Evolutionary conservation across 1,284 basidiomycete species (phyloP).

Genomic region (Leccinum pallidistipes): DNA sequence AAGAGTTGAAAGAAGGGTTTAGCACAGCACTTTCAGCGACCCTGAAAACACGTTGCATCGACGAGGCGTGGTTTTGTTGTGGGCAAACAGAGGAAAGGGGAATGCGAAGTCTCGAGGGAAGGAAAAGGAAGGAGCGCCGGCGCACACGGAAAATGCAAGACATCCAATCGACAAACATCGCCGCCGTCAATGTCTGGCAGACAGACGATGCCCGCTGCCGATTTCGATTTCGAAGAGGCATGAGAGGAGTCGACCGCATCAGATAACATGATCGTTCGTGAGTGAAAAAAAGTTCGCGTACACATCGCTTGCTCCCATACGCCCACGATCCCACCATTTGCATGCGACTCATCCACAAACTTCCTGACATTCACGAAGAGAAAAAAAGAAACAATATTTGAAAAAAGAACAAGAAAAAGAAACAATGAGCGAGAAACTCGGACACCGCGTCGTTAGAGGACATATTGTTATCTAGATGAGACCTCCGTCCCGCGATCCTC

Average conservation of each 20-base stretch:
- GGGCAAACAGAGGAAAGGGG: not conserved
- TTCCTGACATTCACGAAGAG: not conserved
- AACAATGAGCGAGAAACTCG: not conserved
- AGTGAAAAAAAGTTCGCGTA: not conserved
- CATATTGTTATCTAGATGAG: not conserved
- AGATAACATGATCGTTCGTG: not conserved
- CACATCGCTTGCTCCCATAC: not conserved
- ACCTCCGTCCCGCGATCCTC: constrained; percentile 8
- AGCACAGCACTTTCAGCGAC: constrained; percentile 13
- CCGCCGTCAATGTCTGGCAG: not conserved
- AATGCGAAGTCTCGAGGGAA: not conserved
- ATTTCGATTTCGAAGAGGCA: not conserved
- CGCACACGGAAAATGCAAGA: not conserved
- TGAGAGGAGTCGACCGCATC: not conserved
- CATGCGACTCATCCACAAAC: not conserved
- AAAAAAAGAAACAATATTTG: not conserved
- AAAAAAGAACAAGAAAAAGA: too few species aligned
- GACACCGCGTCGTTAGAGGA: not conserved
- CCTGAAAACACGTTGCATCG: constrained; percentile 24
- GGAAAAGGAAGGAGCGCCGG: not conserved
- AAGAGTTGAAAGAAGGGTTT: not conserved
- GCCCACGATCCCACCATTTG: not conserved
- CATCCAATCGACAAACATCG: not conserved
- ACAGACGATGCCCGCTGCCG: not conserved
- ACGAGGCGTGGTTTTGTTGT: constrained; percentile 16